Percentiles rank a stretch among this genome's conserved stretches.
Conservation (phyloP, 768 basidiomycete species). For the Crassisporium funariophilum region DNA sequence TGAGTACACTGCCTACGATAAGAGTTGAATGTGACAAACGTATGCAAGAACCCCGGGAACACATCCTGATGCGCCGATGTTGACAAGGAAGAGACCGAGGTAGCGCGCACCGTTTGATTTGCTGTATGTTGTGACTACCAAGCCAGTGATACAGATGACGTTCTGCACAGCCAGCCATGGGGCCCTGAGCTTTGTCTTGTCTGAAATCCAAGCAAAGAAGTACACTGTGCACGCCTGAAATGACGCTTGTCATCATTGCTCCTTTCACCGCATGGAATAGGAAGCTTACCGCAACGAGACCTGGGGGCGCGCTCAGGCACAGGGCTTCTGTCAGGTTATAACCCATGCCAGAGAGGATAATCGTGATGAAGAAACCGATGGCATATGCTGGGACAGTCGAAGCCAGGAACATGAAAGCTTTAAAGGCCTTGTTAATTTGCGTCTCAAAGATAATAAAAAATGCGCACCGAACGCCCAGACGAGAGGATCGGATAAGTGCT, state of each 20-base stretch:
- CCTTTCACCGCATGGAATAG: background rate
- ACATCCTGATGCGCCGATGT: slow-evolving; percentile 35
- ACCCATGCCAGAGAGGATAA: slow-evolving; percentile 36
- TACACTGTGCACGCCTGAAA: slow-evolving; percentile 35
- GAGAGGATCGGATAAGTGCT: slow-evolving; percentile 39
- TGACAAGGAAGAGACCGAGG: slow-evolving; percentile 36
- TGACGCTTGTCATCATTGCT: background rate
- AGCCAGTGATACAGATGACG: slow-evolving; percentile 32
- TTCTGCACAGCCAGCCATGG: slow-evolving; percentile 33
- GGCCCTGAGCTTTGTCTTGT: slow-evolving; percentile 34
- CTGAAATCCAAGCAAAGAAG: slow-evolving; percentile 37
- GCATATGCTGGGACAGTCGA: slow-evolving; percentile 39
- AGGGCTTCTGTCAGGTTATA: slow-evolving; percentile 28
- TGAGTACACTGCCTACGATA: no score
- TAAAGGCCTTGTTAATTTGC: no score
- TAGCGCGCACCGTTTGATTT: slow-evolving; percentile 31
- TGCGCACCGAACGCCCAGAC: slow-evolving; percentile 37
- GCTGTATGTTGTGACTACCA: slow-evolving; percentile 31
- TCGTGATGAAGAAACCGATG: slow-evolving; percentile 35
- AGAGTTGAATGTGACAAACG: slow-evolving; percentile 30
- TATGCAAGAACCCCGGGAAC: slow-evolving; percentile 40
- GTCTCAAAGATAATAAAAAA: background rate
- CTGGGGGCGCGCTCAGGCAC: slow-evolving; percentile 35
- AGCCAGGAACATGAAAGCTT: slow-evolving; percentile 38
- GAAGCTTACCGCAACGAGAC: slow-evolving; percentile 29